phyloP scores from a whole-genome alignment of 164 flowering plant genomes.

The Chloranthus sessilifolius region DNA sequence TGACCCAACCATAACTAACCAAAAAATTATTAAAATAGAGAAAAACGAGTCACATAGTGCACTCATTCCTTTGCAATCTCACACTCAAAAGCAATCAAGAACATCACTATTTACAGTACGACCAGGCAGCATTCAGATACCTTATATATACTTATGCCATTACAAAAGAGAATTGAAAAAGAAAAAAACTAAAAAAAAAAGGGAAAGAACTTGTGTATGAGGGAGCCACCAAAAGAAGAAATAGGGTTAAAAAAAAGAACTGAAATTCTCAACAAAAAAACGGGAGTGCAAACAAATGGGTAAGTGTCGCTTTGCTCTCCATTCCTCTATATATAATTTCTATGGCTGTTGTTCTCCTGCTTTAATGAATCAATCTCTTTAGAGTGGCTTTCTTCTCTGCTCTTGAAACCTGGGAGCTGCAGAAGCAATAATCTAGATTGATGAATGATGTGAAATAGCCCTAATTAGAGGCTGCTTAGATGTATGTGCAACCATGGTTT shows the following conservation, averaged over 20 bases:
- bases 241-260: neutral
- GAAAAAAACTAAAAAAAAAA: constrained; percentile 9
- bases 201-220: constrained; percentile 12
- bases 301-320: neutral
- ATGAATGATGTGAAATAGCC: neutral
- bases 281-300: neutral
- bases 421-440: constrained; percentile 1
- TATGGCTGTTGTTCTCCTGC: neutral
- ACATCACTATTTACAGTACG: too few relatives aligned
- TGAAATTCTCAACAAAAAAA: too few relatives aligned
- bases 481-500: neutral
- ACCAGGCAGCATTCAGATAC: too few relatives aligned
- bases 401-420: constrained; percentile 48
- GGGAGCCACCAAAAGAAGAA: neutral
- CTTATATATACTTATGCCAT: constrained; percentile 15
- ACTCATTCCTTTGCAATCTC: too few relatives aligned
- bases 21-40: too few relatives aligned
- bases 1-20: too few relatives aligned
- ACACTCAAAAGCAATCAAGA: too few relatives aligned
- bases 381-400: constrained; percentile 35
- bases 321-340: too few relatives aligned
- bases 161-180: constrained; percentile 8
- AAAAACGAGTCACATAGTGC: too few relatives aligned
- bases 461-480: neutral
- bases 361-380: neutral